Base-by-base conservation (phyloP, 371 early-diverging fungal species). In the Haplosporangium sp. region DNA sequence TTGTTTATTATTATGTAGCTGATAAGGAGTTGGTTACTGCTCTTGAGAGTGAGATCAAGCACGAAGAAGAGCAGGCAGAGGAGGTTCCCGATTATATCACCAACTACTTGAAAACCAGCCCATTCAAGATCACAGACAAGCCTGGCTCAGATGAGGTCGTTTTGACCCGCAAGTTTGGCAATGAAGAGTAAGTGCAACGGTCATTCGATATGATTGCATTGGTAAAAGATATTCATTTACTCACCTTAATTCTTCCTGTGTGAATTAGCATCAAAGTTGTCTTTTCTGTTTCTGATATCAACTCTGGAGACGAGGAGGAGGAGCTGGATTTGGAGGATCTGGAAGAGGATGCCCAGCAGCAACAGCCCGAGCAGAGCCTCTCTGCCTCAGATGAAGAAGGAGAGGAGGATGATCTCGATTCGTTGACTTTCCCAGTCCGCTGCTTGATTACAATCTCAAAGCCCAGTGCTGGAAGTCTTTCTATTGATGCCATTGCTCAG, bases 241-340 rank as follows among this genome's bases (percentile, higher is more conserved):
- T 45, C 10, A 15, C 15, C 15, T 8, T 27, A 27, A 27, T 27
- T 42, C 5, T 42, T 42, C 10, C 5, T 42, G 42, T 42, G 42
- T 42, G 5, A 8, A 42, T 42, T 47, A 93, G 92, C 74, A 95
- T 96, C 83, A 89, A 93, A 48, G 88, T 95, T 48, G 83, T 92
- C 63, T 96, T 97, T 85, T 93, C 94, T 45, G 95, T 95, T 62
- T 94, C 94, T 71, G 94, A 96, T 70, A 90, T 96, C 70, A 91
- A 90, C 83, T 88, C 88, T 71, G 85, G 84, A 42, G 90, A 91
- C 27, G 87, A 84, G 13, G 83, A 84, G 48, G 87, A 87, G 15
- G 89, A 88, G 17, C 84, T 92, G 58, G 86, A 88, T 63, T 69
- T 84, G 69, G 87, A 86, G 20, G 88, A 85, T 15, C 65, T 85